These are phyloP conservation scores for Zostera marina DNA, from an alignment of 116 monocot species.

Conservation along the genomic window DNA sequence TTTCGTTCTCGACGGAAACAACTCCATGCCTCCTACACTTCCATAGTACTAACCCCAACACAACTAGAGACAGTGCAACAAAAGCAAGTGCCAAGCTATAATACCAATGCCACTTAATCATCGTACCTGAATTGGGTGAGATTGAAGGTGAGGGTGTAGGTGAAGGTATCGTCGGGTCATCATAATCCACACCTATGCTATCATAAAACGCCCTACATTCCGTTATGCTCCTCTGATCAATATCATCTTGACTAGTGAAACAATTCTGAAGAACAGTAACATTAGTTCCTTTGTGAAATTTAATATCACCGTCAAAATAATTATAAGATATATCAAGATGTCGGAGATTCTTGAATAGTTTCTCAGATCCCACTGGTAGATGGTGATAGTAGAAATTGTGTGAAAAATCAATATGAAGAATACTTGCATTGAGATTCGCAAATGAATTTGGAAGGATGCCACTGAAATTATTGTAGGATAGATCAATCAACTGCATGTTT, in stretches of 20 bases:
- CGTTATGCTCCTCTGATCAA: slow-evolving; percentile 28
- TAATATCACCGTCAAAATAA: slow-evolving; percentile 38
- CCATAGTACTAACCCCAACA: slow-evolving; percentile 13
- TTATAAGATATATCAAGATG: slow-evolving; percentile 51
- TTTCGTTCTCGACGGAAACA: slow-evolving; percentile 1
- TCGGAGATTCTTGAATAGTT: slow-evolving; percentile 14
- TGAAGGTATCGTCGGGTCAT: neutral
- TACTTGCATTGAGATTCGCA: slow-evolving; percentile 6
- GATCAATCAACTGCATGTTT: slow-evolving; percentile 22
- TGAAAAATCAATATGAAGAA: slow-evolving; percentile 32
- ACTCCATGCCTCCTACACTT: slow-evolving; percentile 16
- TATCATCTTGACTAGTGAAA: slow-evolving; percentile 16
- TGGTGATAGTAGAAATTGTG: slow-evolving; percentile 44
- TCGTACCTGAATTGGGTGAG: neutral
- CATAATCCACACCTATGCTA: slow-evolving; percentile 13
- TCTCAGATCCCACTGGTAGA: slow-evolving; percentile 14
- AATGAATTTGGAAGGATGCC: slow-evolving; percentile 26
- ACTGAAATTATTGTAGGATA: slow-evolving; percentile 48
- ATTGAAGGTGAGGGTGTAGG: slow-evolving; percentile 14
- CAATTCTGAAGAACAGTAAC: slow-evolving; percentile 37
- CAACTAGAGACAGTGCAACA: slow-evolving; percentile 21
- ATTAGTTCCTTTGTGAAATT: slow-evolving; percentile 7
- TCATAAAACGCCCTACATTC: slow-evolving; percentile 49
- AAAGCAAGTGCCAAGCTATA: slow-evolving; percentile 35
- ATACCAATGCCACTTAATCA: neutral